These are phyloP conservation scores for Clonostachys byssicola DNA, from an alignment of 2,329 filamentous ascomycete genomes.

Conservation along the genomic window DNA sequence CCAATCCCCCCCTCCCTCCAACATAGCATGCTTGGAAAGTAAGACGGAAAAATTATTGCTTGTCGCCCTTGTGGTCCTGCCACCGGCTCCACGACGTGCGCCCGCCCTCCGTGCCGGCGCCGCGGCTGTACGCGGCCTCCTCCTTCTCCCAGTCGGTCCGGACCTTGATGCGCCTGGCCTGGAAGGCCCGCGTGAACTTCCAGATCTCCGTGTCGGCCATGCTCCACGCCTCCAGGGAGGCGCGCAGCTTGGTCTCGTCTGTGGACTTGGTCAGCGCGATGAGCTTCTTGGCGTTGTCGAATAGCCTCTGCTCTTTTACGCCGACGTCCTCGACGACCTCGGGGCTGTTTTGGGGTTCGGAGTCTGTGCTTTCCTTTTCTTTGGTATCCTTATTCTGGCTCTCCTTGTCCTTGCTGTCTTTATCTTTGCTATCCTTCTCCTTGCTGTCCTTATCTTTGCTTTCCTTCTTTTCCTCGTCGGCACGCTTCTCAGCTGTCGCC, in stretches of 20 bases:
- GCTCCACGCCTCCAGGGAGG: constrained; percentile 61
- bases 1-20: not conserved
- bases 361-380: constrained; percentile 41
- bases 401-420: constrained; percentile 3
- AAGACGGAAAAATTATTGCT: not conserved
- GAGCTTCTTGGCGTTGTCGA: constrained; percentile 42
- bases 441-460: not conserved
- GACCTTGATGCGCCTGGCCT: constrained; percentile 60
- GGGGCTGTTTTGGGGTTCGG: constrained; percentile 43
- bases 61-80: constrained; percentile 16
- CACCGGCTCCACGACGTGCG: constrained; percentile 28
- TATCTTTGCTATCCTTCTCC: constrained; percentile 3
- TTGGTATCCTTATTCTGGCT: constrained; percentile 36
- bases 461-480: not conserved
- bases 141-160: constrained; percentile 66
- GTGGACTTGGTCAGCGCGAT: constrained; percentile 40
- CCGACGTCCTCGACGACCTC: not conserved
- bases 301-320: constrained; percentile 44
- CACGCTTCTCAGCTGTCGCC: too few relatives aligned
- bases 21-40: not conserved
- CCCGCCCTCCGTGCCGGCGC: constrained; percentile 45
- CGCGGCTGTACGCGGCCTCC: constrained; percentile 60
- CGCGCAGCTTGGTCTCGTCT: constrained; percentile 39
- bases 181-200: constrained; percentile 67
- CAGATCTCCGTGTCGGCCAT: constrained; percentile 74